Base-by-base conservation (phyloP, 2,329 filamentous ascomycete species). In the Nemania bipapillata region DNA sequence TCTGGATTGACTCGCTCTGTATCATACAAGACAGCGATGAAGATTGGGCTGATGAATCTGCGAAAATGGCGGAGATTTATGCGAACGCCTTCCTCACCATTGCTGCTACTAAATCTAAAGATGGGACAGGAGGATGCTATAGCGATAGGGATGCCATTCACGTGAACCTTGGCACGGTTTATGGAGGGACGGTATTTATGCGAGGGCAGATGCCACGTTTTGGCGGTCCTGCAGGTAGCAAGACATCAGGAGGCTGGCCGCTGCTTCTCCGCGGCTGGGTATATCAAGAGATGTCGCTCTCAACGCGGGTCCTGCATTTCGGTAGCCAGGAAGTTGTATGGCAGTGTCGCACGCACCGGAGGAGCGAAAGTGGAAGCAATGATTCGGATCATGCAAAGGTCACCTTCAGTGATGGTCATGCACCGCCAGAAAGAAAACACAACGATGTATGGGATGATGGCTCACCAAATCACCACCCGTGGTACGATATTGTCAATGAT, bases 241-340 rank as follows among this genome's bases (percentile, higher is more conserved):
- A 63, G 54, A 49, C 53, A 20, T 45, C 42, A 12, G 55, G 45
- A 28, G n/a, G 42, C 4, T 52, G 55, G 60, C 68, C 70, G 6
- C 47, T 75, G 7, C 73, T 73, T 26, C 30, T 35, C 1, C 65
- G 74, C 9, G 72, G 63, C 7, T 74, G 74, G 74, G 73, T 74
- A 3, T 70, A 70, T 22, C 74, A 75, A 50, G 74, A 76, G 45
- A 72, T 74, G 40, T 49, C 69, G 1, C 68, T 76, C 7, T 71
- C 74, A 0, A 45, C 65, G 9, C 58, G 74, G 1, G 66, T 73
- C 11, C 17, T 74, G 20, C 74, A 74, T 45, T 74, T 68, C 40
- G 65, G 57, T 3, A 22, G 30, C 32, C 45, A 72, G 9, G 72
- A 75, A 40, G 72, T 75, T 17, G 58, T 68, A 28, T 75, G 69